These are phyloP conservation scores for Chaetomium tenue DNA, from an alignment of 495 filamentous ascomycete species.

Conservation along the genomic window DNA sequence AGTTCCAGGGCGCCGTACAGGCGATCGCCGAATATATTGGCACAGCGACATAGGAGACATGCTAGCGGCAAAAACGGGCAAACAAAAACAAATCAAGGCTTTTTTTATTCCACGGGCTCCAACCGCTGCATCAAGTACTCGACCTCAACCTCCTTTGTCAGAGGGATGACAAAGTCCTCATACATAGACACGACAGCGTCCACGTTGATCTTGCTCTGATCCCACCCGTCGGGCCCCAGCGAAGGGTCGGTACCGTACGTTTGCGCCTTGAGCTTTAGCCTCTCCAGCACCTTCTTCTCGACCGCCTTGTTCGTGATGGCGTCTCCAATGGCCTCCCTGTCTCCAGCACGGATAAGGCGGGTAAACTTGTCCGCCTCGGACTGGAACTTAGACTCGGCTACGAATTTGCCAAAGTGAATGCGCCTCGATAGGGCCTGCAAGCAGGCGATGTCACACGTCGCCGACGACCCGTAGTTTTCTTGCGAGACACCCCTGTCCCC, in stretches of 20 bases:
- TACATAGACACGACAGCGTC: conserved; percentile 95
- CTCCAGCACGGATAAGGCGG: conserved; percentile 70
- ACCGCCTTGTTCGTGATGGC: conserved; percentile 90
- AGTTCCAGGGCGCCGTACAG: conserved; percentile 66
- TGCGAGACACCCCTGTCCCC: conserved; percentile 79
- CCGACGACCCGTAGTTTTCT: conserved; percentile 94
- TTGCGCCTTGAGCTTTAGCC: conserved; percentile 84
- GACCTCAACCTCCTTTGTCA: conserved; percentile 96
- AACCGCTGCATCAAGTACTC: conserved; percentile 96
- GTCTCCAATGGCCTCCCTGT: conserved; percentile 75
- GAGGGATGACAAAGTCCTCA: conserved; percentile 88
- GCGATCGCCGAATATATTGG: conserved; percentile 69
- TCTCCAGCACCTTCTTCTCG: conserved; percentile 86
- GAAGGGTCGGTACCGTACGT: conserved; percentile 91
- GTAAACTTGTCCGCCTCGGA: conserved; percentile 79
- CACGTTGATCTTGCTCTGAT: conserved; percentile 73
- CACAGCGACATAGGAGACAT: conserved; percentile 34
- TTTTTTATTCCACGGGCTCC: conserved; percentile 37
- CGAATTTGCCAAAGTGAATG: conserved; percentile 98
- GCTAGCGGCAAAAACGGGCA: conserved; percentile 19
- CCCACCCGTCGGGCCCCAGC: conserved; percentile 29
- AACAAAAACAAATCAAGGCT: conserved; percentile 20
- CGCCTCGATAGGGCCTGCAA: conserved; percentile 88
- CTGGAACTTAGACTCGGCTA: conserved; percentile 96
- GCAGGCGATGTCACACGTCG: conserved; percentile 85